Conservation (phyloP, 805 yeast genomes). For the Candida sakaeoensis region DNA sequence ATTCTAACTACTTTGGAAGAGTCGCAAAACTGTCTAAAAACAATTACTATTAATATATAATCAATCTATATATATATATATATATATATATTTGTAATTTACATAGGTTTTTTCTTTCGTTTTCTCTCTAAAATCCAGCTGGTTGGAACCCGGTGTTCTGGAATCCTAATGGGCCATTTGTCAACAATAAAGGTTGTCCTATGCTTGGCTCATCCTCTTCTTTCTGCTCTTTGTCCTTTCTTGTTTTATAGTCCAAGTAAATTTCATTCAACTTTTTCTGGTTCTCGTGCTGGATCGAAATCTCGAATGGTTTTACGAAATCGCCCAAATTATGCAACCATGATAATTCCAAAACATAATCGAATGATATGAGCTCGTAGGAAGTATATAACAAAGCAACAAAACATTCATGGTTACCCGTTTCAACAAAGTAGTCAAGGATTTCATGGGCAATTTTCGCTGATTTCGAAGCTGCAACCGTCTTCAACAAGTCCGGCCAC, state of each 20-base stretch:
- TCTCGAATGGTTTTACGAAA: slow-evolving; percentile 87
- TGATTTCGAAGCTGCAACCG: slow-evolving; percentile 80
- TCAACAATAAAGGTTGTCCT: slow-evolving; percentile 75
- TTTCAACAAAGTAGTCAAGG: slow-evolving; percentile 88
- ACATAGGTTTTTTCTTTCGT: no score
- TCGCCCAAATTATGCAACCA: slow-evolving; percentile 87
- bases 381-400: slow-evolving; percentile 85
- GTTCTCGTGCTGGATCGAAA: slow-evolving; percentile 80
- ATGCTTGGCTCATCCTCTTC: slow-evolving; percentile 44
- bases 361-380: slow-evolving; percentile 75
- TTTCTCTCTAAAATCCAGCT: slow-evolving; percentile 1
- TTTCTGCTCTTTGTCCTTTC: slow-evolving; percentile 54
- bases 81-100: not conserved
- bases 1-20: no score
- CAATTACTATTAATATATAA: no score
- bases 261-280: slow-evolving; percentile 61
- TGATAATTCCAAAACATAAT: slow-evolving; percentile 80
- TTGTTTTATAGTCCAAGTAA: slow-evolving; percentile 64
- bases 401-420: slow-evolving; percentile 94
- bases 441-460: slow-evolving; percentile 84
- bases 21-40: no score
- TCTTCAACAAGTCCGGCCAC: slow-evolving; percentile 91
- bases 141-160: slow-evolving; percentile 36
- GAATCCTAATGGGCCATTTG: slow-evolving; percentile 54
- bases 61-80: no score